Base-by-base conservation (phyloP, 352 stramenopile species). In the Globisporangium nodosum region DNA sequence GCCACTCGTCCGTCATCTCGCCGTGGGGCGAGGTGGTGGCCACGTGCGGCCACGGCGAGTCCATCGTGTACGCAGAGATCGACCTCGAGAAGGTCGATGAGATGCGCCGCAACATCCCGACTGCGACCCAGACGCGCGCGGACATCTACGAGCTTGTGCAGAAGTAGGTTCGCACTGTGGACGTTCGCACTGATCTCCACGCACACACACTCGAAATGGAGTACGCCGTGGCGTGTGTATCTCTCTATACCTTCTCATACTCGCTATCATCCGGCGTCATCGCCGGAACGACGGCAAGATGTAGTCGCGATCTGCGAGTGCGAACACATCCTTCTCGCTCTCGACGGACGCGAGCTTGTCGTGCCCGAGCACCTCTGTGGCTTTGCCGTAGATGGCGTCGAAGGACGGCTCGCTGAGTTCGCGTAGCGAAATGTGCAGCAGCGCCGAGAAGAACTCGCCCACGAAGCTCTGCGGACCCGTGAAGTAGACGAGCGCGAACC, bases 1-100 rank as follows among this genome's bases (percentile, higher is more conserved):
- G 98, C 31, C 97, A 99, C 83, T 99, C 92, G 33, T 97, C 94
- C 0, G 83, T 98, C 12, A 83, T 99, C 20, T 97, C 90, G 31
- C 98, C 97, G 0, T 99, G 97, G 97, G 97, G 97, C 18, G 92
- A 98, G 52, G 87, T 99, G 20, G 69, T 99, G 8, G 92, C 92
- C 30, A 99, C 92, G 3, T 98, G 92, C 49, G 96, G 90, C 30
- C 91, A 99, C 70, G 78, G 76, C 11, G 86, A 96, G 46, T 81
- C 76, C 16, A 90, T 99, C 56, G 92, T 99, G 27, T 87, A 98
- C 58, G 96, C 90, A 33, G 97, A 99, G 60, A 78, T 99, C 31
- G 94, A 99, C 66, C 67, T 99, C 24, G 77, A 84, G 15, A 86
- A 94, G 49, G 89, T 99, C 3, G 79, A 96, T 31, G 89, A 98